Evolutionary conservation across 805 yeast genomes (phyloP).

Genomic region (Kluyveromyces siamensis): DNA sequence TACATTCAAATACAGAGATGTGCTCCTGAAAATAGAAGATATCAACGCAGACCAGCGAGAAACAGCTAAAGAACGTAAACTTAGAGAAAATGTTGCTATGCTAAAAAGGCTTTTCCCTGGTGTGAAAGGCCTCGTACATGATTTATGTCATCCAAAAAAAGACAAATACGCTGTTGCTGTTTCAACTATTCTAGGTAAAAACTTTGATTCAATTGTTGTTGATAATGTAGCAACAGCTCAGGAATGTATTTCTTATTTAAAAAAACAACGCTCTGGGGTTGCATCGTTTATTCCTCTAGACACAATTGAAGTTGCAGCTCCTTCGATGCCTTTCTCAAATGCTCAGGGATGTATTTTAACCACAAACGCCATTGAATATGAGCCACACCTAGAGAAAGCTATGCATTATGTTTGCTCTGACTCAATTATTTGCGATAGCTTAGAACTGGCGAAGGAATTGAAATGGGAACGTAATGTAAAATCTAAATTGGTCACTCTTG

Average conservation of each 20-base stretch:
- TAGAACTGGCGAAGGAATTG: conserved; percentile 58
- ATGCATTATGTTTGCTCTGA: conserved; percentile 73
- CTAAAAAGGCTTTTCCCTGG: conserved; percentile 74
- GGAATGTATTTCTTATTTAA: conserved; percentile 68
- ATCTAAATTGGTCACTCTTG: conserved; percentile 67
- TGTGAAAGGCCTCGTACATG: conserved; percentile 73
- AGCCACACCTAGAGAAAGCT: conserved; percentile 61
- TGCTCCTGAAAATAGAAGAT: conserved; percentile 56
- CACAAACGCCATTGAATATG: conserved; percentile 65
- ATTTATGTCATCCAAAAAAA: conserved; percentile 68
- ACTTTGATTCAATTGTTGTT: conserved; percentile 78
- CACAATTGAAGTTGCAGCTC: conserved; percentile 58
- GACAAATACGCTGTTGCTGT: conserved; percentile 66
- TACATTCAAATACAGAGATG: conserved; percentile 54
- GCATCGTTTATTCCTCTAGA: conserved; percentile 88
- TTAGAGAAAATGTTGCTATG: conserved; percentile 64
- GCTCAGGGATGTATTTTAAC: conserved; percentile 34
- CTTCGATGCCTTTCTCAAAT: conserved; percentile 27
- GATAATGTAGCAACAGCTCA: conserved; percentile 61
- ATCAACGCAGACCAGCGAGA: conserved; percentile 71
- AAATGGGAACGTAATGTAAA: conserved; percentile 56
- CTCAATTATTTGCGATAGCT: conserved; percentile 65
- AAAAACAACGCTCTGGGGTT: conserved; percentile 76
- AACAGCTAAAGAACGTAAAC: conserved; percentile 54
- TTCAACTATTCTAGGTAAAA: conserved; percentile 66